Base-by-base conservation (phyloP, 495 filamentous ascomycete species). In the Neurospora sp. region DNA sequence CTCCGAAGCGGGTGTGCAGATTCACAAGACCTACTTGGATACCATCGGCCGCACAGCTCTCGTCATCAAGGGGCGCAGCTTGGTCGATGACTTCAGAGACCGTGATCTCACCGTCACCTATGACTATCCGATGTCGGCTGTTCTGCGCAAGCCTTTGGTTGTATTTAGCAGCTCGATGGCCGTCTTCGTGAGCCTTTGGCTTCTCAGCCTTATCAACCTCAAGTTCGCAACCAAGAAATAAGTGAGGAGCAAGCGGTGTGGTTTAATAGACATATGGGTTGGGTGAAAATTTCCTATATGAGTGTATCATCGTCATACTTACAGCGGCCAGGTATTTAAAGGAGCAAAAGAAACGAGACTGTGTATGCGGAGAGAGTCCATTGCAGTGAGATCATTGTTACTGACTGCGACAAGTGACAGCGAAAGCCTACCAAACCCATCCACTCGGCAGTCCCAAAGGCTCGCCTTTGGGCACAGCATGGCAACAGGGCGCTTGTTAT, bases 31-130 rank as follows among this genome's bases (percentile, higher is more conserved):
- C 3, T 99, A 93, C 82, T 91, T 99, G 86, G 96, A 99, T 82
- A 99, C 96, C 1, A 80, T 93, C 40, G 96, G 96, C 74, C 92
- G 96, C 39, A 94, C 94, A 37, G 88, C 90, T 3, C 86, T 99
- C 68, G 91, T 88, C 72, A 87, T 99, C 74, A 91, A 89, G 70
- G 93, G 93, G 37, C 86, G 90, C 69, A 97, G 96, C 77, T 82
- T 99, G 73, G 92, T 95, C 0, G 96, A 99, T 72, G 96, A 97
- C 74, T 87, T 90, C 40, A 86, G 96, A 72, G 92, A 94, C 75
- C 88, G 90, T 42, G 90, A 94, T 72, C 80, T 98, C 7, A 82
- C 97, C 74, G 91, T 97, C 39, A 91, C 91, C n/a, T 99, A 99
- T 79, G 91, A 94, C 72, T 91, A 94, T 78, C 88, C 95, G 8